These are phyloP conservation scores for Umbelopsis sp. DNA, from an alignment of 192 early-diverging fungal species.

Conservation along the genomic window DNA sequence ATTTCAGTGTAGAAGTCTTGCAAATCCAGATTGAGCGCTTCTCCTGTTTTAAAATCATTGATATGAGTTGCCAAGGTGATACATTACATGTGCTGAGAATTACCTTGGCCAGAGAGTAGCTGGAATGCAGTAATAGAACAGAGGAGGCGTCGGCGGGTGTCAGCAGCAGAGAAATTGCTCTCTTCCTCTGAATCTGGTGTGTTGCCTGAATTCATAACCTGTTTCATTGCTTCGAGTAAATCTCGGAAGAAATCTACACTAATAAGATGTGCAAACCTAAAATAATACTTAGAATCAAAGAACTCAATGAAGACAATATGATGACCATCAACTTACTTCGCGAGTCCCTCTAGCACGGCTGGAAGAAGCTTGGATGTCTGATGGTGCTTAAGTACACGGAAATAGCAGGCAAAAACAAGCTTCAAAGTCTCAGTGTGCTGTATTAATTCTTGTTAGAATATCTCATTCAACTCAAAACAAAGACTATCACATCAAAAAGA, in stretches of 20 bases:
- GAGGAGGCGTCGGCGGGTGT: constrained; percentile 76
- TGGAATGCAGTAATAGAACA: constrained; percentile 90
- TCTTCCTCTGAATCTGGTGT: constrained; percentile 50
- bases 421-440: constrained; percentile 94
- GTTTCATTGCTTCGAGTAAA: constrained; percentile 81
- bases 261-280: constrained; percentile 92
- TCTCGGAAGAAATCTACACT: constrained; percentile 96
- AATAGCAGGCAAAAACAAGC: constrained; percentile 92
- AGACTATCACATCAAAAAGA: neutral
- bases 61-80: neutral
- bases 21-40: constrained; percentile 90
- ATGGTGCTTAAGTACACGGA: constrained; percentile 90
- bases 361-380: constrained; percentile 73
- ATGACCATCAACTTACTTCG: constrained; percentile 52
- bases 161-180: constrained; percentile 40
- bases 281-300: constrained; percentile 53
- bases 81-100: neutral
- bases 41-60: constrained; percentile 49
- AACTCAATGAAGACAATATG: neutral
- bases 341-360: constrained; percentile 78
- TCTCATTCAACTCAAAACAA: neutral
- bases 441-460: constrained; percentile 18
- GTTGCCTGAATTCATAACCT: constrained; percentile 71
- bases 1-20: constrained; percentile 89
- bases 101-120: constrained; percentile 84